A percentile compares a stretch with the other conserved stretches of the same genome.
Evolutionary conservation across 768 basidiomycete genomes (phyloP).

Genomic region (Naganishia randhawae): DNA sequence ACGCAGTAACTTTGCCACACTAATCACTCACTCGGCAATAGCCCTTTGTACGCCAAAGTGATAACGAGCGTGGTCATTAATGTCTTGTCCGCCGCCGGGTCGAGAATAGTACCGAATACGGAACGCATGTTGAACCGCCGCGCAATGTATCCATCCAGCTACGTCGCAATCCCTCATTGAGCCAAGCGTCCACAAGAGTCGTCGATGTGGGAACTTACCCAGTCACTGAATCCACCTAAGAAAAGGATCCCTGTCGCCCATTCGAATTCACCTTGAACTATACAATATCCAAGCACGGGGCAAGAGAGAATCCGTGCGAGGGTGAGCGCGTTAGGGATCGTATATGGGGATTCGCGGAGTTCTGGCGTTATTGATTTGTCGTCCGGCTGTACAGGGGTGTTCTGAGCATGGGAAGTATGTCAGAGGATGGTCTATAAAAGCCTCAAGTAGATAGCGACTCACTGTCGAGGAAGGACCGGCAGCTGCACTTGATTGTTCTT

Average conservation of each 20-base stretch:
- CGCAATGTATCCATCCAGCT: constrained; percentile 91
- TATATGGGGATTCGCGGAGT: constrained; percentile 59
- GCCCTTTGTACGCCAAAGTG: constrained; percentile 73
- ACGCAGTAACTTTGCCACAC: background rate
- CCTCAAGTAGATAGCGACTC: background rate
- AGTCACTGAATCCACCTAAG: constrained; percentile 87
- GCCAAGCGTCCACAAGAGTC: no score
- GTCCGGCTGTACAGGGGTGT: background rate
- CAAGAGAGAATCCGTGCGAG: constrained; percentile 80
- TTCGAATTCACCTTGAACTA: constrained; percentile 72
- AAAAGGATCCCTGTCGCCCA: constrained; percentile 77
- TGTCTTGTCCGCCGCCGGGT: constrained; percentile 94
- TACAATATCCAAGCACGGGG: constrained; percentile 85
- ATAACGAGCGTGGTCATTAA: constrained; percentile 90
- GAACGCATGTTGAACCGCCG: constrained; percentile 78
- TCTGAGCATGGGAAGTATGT: background rate
- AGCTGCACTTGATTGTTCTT: background rate
- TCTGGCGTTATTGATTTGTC: constrained; percentile 27
- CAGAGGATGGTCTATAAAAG: background rate
- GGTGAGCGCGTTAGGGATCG: constrained; percentile 85
- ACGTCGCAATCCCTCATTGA: no score
- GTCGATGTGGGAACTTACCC: constrained; percentile 58
- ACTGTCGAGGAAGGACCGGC: background rate
- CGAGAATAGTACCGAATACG: constrained; percentile 91
- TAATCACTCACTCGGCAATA: constrained; percentile 68